Evolutionary conservation across 2,329 filamentous ascomycete species (phyloP), one percentile per base, ranked within the genome.

Genomic region (Clonostachys rosea): DNA sequence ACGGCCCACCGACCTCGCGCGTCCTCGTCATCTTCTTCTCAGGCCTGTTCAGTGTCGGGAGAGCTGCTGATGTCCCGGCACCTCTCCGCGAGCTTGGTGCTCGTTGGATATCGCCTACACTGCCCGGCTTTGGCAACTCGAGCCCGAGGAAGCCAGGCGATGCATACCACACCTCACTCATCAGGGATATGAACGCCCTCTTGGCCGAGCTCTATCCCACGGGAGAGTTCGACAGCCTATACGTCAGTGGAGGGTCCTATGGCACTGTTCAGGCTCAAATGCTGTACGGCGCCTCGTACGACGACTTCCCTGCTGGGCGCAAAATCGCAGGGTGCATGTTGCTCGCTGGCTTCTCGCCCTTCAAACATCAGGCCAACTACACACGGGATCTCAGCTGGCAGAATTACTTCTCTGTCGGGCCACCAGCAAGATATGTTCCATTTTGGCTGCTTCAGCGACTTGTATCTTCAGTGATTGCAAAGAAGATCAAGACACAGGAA

Each of bases 221-320:
- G 1, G 46, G 24, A 5, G 51, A 34, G 12, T 53, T 46, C 20
- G 52, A 54, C 30, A 40, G 20, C 6, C 43, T 57, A 10, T 54
- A 54, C 43, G 11, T 56, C 18, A 49, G 47, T 5, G 54, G 53
- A 10, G 53, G 55, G 9, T 57, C 55, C 5, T 57, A 57, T 16
- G 55, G 54, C 44, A 56, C 54, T 10, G 52, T 56, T 14, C 52
- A 42, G 14, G 54, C 54, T 6, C 55, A 57, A 45, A 57, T 57
- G 52, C 45, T 57, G 2, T 57, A 52, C 35, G 54, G 55, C 4
- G 55, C 54, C 3, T 49, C 54, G 2, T 55, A 55, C 35, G 48
- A 50, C 18, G n/a, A 52, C 3, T 55, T 56, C 24, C 55, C 54
- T 7, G 36, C 48, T 14, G 54, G 52, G 8, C 43, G 45, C 40